Evolutionary conservation across 2,329 filamentous ascomycete genomes (phyloP).

Genomic region (Talaromyces marneffei): DNA sequence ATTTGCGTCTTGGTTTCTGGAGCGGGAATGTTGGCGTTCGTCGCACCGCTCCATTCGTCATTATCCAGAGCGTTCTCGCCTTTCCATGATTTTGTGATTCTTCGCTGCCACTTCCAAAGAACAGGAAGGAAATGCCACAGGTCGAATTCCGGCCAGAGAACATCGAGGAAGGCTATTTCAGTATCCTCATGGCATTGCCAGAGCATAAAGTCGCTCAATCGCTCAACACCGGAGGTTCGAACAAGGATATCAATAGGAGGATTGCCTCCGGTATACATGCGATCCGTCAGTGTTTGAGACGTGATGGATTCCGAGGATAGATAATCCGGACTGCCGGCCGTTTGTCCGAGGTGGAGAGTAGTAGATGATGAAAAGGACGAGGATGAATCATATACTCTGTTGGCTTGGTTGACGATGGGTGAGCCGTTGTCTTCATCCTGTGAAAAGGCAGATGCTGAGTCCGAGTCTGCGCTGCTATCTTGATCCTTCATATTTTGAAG

Average conservation of each 20-base stretch:
- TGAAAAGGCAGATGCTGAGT: conserved; percentile 36
- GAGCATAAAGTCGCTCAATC: conserved; percentile 95
- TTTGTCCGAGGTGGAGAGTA: conserved; percentile 42
- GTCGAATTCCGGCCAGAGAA: conserved; percentile 93
- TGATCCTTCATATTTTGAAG: conserved; percentile 24
- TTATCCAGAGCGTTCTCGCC: conserved; percentile 54
- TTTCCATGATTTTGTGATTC: conserved; percentile 57
- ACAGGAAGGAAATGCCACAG: conserved; percentile 91
- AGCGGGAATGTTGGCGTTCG: conserved; percentile 14
- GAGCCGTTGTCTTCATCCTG: conserved; percentile 37
- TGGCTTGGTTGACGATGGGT: conserved; percentile 17
- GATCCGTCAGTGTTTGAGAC: conserved; percentile 69
- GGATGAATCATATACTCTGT: conserved; percentile 28
- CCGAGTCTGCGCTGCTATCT: conserved; percentile 45
- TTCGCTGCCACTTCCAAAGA: conserved; percentile 79
- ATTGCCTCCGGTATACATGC: conserved; percentile 80
- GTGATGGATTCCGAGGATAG: conserved; percentile 87
- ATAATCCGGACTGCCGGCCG: conserved; percentile 35
- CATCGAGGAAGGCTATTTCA: conserved; percentile 85
- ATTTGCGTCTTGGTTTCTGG: background rate
- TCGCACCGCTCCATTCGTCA: conserved; percentile 22
- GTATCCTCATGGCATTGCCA: conserved; percentile 96
- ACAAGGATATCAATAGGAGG: conserved; percentile 88
- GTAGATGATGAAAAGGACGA: conserved; percentile 41
- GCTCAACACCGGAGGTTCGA: conserved; percentile 84